Evolutionary conservation across 306 rosid species (phyloP).

Genomic region (Vigna nakashimae): DNA sequence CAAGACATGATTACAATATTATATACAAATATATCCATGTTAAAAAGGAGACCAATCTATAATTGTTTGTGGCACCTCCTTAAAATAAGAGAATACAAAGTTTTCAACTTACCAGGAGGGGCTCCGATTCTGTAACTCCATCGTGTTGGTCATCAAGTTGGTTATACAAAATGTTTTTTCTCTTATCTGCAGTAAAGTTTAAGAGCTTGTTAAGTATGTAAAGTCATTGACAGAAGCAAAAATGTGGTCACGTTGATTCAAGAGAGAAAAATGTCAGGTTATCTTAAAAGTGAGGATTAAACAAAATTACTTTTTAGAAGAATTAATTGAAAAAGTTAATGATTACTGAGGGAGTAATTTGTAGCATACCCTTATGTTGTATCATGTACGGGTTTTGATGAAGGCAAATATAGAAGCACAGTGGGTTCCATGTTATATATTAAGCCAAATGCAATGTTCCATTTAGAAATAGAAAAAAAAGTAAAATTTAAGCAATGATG

Average conservation of each 20-base stretch:
- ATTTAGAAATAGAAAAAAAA: slow-evolving; percentile 1
- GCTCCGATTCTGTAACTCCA: slow-evolving; percentile 52
- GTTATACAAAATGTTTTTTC: slow-evolving; percentile 37
- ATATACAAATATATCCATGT: slow-evolving; percentile 21
- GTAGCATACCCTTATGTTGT: background rate
- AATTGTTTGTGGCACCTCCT: slow-evolving; percentile 6
- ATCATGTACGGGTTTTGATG: slow-evolving; percentile 11
- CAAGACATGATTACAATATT: slow-evolving; percentile 19
- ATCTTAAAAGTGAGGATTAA: slow-evolving; percentile 18
- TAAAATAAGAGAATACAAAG: slow-evolving; percentile 9
- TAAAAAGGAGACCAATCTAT: slow-evolving; percentile 13
- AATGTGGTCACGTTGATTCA: slow-evolving; percentile 24
- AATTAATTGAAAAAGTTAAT: background rate
- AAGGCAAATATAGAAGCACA: background rate
- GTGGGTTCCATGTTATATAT: slow-evolving; percentile 4
- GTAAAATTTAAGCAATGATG: slow-evolving; percentile 11
- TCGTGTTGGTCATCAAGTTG: slow-evolving; percentile 42
- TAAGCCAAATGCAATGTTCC: slow-evolving; percentile 35
- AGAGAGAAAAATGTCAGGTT: background rate
- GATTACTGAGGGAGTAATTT: background rate
- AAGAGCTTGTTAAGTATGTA: slow-evolving; percentile 24
- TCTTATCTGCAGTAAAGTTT: slow-evolving; percentile 49
- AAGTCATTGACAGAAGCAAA: slow-evolving; percentile 21
- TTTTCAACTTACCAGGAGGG: slow-evolving; percentile 54
- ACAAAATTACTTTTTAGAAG: background rate